Base-by-base conservation (phyloP, 192 early-diverging fungal genomes). In the Phlyctochytrium bullatum region DNA sequence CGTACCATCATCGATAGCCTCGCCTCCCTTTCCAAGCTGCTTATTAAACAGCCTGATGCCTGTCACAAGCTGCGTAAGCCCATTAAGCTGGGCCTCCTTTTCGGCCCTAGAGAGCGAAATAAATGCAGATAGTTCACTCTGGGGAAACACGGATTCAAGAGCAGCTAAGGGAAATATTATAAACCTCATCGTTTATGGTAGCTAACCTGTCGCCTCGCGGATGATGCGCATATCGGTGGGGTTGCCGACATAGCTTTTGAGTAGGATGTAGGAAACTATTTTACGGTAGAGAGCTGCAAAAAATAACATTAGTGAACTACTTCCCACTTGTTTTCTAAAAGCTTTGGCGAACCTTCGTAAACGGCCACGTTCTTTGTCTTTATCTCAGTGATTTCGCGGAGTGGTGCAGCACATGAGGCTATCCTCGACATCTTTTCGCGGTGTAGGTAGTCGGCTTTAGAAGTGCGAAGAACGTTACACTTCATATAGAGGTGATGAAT, bases 31-130 rank as follows among this genome's bases (percentile, higher is more conserved):
- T 30, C 81, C 80, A 12, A 87, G 67, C 25, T 82, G 75, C 68
- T 81, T 80, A 66, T 87, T 87, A 68, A 87, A 87, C 14, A 87
- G 67, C 16, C 85, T 59, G 51, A 87, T 87, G 14, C 85, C 85
- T 23, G 81, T 80, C 1, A 85, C 85, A 20, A 87, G 75, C 47
- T 87, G 80, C 2, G 81, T 64, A 1, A 87, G 70, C 35, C 85
- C 85, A 60, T 81, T 82, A 25, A 87, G 73, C 66, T 87, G 85
- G 2, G 80, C 72, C 62, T 87, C 85, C 54, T 87, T 87, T 29
- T 83, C 85, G 59, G 58, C 56, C 4, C 81, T 65, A 20, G 78
- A 65, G 0, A 87, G 75, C 12, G 72, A 74, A 28, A 85, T 76
- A 72, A 85, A 87, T 10, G 81, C 73, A 27, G 71, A 68, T 20